Evolutionary conservation across 139 green algal species (phyloP).

Genomic region (Yamagishiella unicocca): DNA sequence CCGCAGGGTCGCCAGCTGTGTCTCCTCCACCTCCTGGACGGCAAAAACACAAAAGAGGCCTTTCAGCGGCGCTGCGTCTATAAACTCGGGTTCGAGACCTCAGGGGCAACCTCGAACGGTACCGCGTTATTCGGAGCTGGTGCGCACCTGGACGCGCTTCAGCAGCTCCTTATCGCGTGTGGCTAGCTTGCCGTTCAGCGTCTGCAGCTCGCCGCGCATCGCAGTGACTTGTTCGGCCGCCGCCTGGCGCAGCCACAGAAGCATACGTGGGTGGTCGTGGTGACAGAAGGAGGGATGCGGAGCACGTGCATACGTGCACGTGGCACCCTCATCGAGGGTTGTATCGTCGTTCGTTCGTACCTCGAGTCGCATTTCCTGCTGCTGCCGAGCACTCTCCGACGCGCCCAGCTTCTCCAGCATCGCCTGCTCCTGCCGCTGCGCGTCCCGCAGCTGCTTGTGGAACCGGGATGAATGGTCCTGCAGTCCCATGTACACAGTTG

Average conservation of each 20-base stretch:
- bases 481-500: no score
- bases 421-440: slow-evolving; percentile 23
- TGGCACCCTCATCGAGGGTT: neutral
- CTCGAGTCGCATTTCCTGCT: slow-evolving; percentile 58
- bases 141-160: slow-evolving; percentile 47
- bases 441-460: slow-evolving; percentile 38
- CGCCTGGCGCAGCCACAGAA: neutral
- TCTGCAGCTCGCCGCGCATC: slow-evolving; percentile 56
- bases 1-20: slow-evolving; percentile 37
- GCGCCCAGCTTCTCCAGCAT: slow-evolving; percentile 11
- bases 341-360: neutral
- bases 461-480: slow-evolving; percentile 36
- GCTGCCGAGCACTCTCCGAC: slow-evolving; percentile 25
- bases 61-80: no score
- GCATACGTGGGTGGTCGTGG: no score
- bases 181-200: slow-evolving; percentile 37
- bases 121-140: no score
- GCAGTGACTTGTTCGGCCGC: slow-evolving; percentile 29
- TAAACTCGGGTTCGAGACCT: no score
- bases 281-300: no score
- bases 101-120: no score
- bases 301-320: no score
- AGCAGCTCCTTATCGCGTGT: slow-evolving; percentile 53
- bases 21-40: slow-evolving; percentile 50
- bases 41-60: no score